These are phyloP conservation scores for Capronia americana DNA, from an alignment of 2,329 filamentous ascomycete genomes.

Conservation along the genomic window DNA sequence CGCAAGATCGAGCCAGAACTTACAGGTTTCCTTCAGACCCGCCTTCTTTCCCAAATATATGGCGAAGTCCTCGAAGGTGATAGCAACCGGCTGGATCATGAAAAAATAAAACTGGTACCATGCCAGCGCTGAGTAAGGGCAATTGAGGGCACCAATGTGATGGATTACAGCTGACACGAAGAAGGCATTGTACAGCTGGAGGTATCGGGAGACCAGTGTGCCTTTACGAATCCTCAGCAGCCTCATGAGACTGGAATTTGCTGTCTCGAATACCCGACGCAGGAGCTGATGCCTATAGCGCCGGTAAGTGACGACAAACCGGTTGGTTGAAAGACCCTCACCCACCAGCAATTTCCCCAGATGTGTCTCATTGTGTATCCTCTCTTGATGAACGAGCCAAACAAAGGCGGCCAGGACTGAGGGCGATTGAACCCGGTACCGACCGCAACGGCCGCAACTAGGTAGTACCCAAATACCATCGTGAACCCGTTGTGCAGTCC, in stretches of 20 bases:
- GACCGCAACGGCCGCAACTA: conserved; percentile 22
- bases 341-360: conserved; percentile 33
- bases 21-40: conserved; percentile 28
- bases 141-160: conserved; percentile 32
- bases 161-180: conserved; percentile 33
- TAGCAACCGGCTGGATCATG: conserved; percentile 33
- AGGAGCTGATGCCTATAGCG: conserved; percentile 31
- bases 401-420: conserved; percentile 32
- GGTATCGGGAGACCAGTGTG: conserved; percentile 26
- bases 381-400: conserved; percentile 30
- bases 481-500: conserved; percentile 27
- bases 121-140: conserved; percentile 20
- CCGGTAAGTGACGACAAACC: conserved; percentile 1
- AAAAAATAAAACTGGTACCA: conserved; percentile 32
- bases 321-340: not conserved
- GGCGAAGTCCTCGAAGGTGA: conserved; percentile 31
- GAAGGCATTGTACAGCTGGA: conserved; percentile 34
- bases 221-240: conserved; percentile 24
- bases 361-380: conserved; percentile 33
- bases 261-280: conserved; percentile 29
- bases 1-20: conserved; percentile 2
- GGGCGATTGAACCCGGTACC: conserved; percentile 18
- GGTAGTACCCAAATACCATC: conserved; percentile 30
- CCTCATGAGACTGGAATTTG: conserved; percentile 15
- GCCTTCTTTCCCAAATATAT: conserved; percentile 27